A percentile compares a stretch with the other conserved stretches of the same genome.
Conservation (phyloP, 1,284 basidiomycete species). For the Ceratobasidium sp. region DNA sequence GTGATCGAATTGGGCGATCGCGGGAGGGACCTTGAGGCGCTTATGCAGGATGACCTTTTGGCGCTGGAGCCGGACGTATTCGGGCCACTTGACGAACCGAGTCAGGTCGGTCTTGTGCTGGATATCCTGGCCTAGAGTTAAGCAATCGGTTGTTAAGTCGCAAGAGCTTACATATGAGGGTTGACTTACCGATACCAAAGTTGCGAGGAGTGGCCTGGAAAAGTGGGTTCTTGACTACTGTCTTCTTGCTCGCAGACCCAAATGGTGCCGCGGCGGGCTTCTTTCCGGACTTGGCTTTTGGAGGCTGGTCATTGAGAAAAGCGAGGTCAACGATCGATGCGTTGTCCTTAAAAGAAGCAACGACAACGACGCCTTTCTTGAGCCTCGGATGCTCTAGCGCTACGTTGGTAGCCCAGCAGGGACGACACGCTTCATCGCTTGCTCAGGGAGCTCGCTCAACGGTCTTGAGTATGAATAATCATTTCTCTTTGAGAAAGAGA, state of each 20-base stretch:
- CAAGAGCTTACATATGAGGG: background rate
- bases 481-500: slow-evolving; percentile 2
- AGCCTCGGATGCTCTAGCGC: slow-evolving; percentile 38
- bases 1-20: slow-evolving; percentile 97
- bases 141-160: too few relatives aligned
- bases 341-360: slow-evolving; percentile 18
- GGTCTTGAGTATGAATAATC: slow-evolving; percentile 25
- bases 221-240: slow-evolving; percentile 90
- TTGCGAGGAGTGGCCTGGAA: slow-evolving; percentile 92
- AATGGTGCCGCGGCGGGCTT: slow-evolving; percentile 82
- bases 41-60: slow-evolving; percentile 99
- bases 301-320: slow-evolving; percentile 83
- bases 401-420: slow-evolving; percentile 35
- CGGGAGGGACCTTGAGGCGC: slow-evolving; percentile 98
- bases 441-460: slow-evolving; percentile 13
- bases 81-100: slow-evolving; percentile 99
- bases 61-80: slow-evolving; percentile 97
- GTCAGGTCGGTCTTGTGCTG: slow-evolving; percentile 92
- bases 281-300: slow-evolving; percentile 76
- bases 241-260: slow-evolving; percentile 80
- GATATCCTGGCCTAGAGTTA: slow-evolving; percentile 84
- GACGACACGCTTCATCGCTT: slow-evolving; percentile 31
- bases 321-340: slow-evolving; percentile 28
- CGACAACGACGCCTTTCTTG: slow-evolving; percentile 32
- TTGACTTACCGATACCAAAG: slow-evolving; percentile 91